A percentile compares a stretch with the other conserved stretches of the same genome.
Conservation (phyloP, 2,329 filamentous ascomycete species). For the Cladosporium austrohemisphaericum region DNA sequence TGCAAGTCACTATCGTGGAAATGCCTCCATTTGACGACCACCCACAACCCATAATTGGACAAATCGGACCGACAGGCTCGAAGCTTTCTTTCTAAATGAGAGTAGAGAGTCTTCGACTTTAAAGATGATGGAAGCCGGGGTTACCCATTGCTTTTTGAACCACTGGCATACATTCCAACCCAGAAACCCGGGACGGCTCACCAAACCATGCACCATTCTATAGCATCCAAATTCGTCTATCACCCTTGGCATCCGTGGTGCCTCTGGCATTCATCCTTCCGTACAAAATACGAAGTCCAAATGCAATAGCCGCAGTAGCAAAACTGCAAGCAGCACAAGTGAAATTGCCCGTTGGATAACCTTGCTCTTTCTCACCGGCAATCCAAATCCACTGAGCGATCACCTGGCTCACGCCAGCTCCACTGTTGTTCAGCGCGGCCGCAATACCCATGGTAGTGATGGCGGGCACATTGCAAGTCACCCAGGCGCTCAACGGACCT, state of each 20-base stretch:
- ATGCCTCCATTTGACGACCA: no score
- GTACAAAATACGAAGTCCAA: constrained; percentile 28
- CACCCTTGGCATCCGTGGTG: constrained; percentile 22
- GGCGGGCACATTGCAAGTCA: constrained; percentile 38
- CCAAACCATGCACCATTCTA: constrained; percentile 15
- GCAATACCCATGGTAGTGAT: constrained; percentile 37
- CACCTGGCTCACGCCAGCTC: constrained; percentile 38
- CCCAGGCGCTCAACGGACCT: constrained; percentile 37
- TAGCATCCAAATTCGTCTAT: constrained; percentile 25
- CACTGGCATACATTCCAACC: background rate
- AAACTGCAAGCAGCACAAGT: constrained; percentile 40
- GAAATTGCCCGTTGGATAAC: constrained; percentile 41
- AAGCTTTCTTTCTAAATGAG: no score
- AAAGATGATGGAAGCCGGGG: no score
- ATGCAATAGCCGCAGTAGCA: constrained; percentile 26
- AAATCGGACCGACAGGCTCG: no score
- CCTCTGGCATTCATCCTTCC: constrained; percentile 28
- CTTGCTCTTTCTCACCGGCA: constrained; percentile 26
- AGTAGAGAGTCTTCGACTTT: no score
- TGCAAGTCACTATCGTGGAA: no score
- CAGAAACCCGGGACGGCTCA: no score
- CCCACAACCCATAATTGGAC: no score
- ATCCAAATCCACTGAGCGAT: constrained; percentile 43
- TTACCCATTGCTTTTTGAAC: no score
- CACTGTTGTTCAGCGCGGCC: constrained; percentile 38